Conservation (phyloP, 2,329 filamentous ascomycete species). For the Plectosphaerella sp. region DNA sequence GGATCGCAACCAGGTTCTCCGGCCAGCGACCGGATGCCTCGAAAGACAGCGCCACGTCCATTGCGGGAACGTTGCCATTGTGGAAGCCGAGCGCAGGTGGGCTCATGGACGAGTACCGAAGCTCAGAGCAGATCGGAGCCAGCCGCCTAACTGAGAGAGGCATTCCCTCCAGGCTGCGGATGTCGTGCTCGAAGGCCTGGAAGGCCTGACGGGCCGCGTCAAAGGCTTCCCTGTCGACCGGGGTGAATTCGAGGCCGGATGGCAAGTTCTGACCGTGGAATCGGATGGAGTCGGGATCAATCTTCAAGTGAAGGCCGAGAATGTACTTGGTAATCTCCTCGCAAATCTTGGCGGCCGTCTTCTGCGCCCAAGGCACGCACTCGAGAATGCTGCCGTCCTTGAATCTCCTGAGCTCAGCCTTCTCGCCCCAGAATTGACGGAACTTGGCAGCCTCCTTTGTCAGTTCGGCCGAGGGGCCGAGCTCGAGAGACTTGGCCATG, state of each 20-base stretch:
- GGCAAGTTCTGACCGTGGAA: conserved; percentile 48
- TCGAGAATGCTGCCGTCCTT: conserved; percentile 93
- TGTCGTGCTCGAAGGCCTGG: conserved; percentile 66
- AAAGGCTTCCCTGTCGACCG: conserved; percentile 55
- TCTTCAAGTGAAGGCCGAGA: conserved; percentile 63
- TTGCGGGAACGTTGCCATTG: conserved; percentile 46
- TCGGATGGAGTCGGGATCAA: conserved; percentile 48
- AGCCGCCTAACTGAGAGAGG: conserved; percentile 84
- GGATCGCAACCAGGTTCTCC: conserved; percentile 84
- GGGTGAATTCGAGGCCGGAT: conserved; percentile 39
- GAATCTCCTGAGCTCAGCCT: conserved; percentile 88
- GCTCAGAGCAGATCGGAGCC: conserved; percentile 63
- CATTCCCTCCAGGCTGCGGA: conserved; percentile 74
- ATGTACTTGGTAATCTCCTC: conserved; percentile 76
- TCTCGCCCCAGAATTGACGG: conserved; percentile 90
- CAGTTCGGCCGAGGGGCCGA: conserved; percentile 81
- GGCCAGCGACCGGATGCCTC: conserved; percentile 94
- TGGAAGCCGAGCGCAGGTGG: conserved; percentile 42
- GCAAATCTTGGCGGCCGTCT: conserved; percentile 60
- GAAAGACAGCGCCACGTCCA: conserved; percentile 83
- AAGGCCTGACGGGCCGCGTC: conserved; percentile 67
- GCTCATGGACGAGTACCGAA: conserved; percentile 68
- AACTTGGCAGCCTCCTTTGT: conserved; percentile 79
- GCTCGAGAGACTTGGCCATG: conserved; percentile 73
- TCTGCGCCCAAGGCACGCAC: conserved; percentile 78